phyloP scores from a whole-genome alignment of 169 alveolate genomes.

The Cryptosporidium baileyi region DNA sequence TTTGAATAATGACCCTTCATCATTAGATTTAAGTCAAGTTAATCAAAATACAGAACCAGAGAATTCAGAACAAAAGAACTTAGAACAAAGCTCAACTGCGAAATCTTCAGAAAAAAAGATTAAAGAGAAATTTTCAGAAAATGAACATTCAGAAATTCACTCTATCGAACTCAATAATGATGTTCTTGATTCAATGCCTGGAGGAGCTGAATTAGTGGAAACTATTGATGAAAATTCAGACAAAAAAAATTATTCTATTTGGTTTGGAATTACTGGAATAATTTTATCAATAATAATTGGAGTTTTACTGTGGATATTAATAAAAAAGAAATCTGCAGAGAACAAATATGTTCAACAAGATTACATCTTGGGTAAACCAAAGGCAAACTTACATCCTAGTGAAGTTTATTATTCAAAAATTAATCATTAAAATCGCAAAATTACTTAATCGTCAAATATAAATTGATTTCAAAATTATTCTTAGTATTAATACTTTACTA shows the following conservation, averaged over 20 bases:
- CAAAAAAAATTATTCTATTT: not conserved
- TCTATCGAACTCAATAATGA: not conserved
- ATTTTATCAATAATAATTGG: slow-evolving; percentile 19
- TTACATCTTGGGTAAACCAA: slow-evolving; percentile 12
- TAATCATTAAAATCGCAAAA: not conserved
- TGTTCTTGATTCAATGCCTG: not conserved
- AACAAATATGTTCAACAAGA: slow-evolving; percentile 6
- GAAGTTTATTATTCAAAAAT: not conserved
- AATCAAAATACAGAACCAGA: too few relatives aligned
- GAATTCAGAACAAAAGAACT: not conserved
- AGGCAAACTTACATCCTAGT: not conserved
- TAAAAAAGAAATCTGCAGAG: not conserved
- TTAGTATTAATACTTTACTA: too few relatives aligned
- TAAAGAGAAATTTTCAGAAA: not conserved
- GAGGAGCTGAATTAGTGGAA: not conserved
- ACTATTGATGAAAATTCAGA: not conserved
- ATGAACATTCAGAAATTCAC: not conserved
- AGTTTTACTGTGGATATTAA: slow-evolving; percentile 6
- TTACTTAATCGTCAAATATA: too few relatives aligned
- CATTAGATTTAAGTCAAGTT: slow-evolving; percentile 7
- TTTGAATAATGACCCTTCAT: not conserved
- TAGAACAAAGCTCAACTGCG: not conserved
- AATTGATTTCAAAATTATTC: too few relatives aligned
- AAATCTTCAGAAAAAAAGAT: not conserved
- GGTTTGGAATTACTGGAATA: not conserved